A percentile compares a stretch with the other conserved stretches of the same genome.
Evolutionary conservation across 768 basidiomycete species (phyloP).

Genomic region (Cystobasidium ongulense): DNA sequence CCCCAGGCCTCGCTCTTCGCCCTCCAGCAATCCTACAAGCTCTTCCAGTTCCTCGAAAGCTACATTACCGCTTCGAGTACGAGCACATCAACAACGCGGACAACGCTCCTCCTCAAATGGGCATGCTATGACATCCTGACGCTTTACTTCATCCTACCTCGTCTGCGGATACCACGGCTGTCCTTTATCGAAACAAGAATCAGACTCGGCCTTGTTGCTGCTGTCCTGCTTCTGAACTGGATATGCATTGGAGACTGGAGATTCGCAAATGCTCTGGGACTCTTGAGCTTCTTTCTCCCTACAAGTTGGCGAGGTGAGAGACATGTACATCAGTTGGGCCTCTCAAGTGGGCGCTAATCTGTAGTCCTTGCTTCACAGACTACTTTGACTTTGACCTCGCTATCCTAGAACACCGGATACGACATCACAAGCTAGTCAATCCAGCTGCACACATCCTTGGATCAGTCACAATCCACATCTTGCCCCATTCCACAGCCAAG

Average conservation of each 20-base stretch:
- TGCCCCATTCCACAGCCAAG: conserved; percentile 60
- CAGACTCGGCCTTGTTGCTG: neutral
- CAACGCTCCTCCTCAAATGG: conserved; percentile 30
- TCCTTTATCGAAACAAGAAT: neutral
- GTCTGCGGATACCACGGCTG: conserved; percentile 30
- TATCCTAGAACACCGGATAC: conserved; percentile 41
- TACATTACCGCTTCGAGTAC: neutral
- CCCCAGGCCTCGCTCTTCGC: conserved; percentile 22
- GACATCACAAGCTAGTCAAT: conserved; percentile 43
- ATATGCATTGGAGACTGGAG: conserved; percentile 27
- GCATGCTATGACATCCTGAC: conserved; percentile 17
- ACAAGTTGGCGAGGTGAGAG: neutral
- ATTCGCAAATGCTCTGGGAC: neutral
- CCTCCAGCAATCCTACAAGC: conserved; percentile 31
- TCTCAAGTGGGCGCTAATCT: neutral
- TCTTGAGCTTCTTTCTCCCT: neutral
- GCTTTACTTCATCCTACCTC: conserved; percentile 18
- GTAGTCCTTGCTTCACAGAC: neutral
- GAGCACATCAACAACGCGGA: neutral
- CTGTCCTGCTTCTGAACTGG: conserved; percentile 20
- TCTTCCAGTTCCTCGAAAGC: conserved; percentile 32
- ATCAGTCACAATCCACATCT: conserved; percentile 65
- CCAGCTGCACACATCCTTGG: conserved; percentile 50
- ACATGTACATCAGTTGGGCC: neutral
- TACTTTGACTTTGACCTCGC: conserved; percentile 39